Base-by-base conservation (phyloP, 371 early-diverging fungal genomes). In the Syncephalis plumigaleata region DNA sequence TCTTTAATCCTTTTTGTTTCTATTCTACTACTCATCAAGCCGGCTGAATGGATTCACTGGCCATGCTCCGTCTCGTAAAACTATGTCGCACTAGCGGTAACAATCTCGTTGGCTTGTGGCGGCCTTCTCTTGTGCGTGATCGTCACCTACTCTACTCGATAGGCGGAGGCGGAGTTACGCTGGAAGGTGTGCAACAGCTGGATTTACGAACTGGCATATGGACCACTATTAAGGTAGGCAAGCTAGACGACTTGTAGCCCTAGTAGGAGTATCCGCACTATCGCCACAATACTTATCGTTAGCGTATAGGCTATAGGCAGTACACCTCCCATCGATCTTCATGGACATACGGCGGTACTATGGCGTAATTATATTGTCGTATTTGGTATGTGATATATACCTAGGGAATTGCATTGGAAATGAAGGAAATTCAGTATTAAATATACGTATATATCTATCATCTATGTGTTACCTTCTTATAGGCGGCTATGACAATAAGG, bases 401-500 rank as follows among this genome's bases (percentile, higher is more conserved):
- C 37, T 37, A 37, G 11, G 37, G 37, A 9, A 9, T 11, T 9
- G 37, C 37, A n/a, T n/a, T n/a, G 11, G 9, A 11, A 9, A 9
- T n/a, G 37, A 37, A 37, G n/a, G n/a, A n/a, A 9, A 37, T 37
- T 37, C 9, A 37, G 11, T 24, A 8, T 16, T 31, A 31, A 31
- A 31, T 31, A 11, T 11, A 31, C 11, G 4, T 31, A 11, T 39
- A 15, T 39, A 23, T 7, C 23, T 22, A 37, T 37, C 39, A 21
- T 18, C 8, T n/a, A n/a, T n/a, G n/a, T n/a, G 3, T 23, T 18
- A 23, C 22, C 40, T 26, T 15, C 18, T 22, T 47, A 25, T n/a
- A 37, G 84, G 81, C 39, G 84, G 84, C n/a, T 79, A 83, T 54
- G 68, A 67, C 23, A 68, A 68, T 31, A 71, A 73, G 26, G 54